These are phyloP conservation scores for Eremothecium gossypii DNA, from an alignment of 1,139 yeast genomes.

Conservation along the genomic window DNA sequence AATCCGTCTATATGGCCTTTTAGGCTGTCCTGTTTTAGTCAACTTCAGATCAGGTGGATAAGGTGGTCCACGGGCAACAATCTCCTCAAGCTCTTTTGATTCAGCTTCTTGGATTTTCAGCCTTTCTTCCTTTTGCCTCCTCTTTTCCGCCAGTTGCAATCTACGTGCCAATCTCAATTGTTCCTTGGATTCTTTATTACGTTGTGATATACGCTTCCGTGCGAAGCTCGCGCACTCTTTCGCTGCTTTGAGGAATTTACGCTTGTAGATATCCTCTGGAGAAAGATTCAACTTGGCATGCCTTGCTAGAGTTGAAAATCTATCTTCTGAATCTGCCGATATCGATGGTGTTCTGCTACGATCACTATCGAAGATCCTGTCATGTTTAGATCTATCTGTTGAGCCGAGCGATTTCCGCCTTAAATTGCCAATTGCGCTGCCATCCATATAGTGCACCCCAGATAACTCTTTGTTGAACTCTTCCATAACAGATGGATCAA, in stretches of 20 bases:
- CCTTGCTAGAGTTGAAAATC: neutral
- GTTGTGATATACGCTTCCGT: slow-evolving; percentile 18
- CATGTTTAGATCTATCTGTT: slow-evolving; percentile 1
- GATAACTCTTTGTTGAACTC: slow-evolving; percentile 49
- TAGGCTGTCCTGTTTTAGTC: slow-evolving; percentile 30
- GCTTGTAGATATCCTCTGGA: slow-evolving; percentile 16
- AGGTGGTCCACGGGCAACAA: slow-evolving; percentile 30
- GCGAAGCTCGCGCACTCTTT: slow-evolving; percentile 24
- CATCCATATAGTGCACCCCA: slow-evolving; percentile 35
- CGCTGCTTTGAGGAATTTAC: slow-evolving; percentile 18
- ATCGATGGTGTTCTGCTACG: too few species aligned
- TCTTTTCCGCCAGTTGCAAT: slow-evolving; percentile 16
- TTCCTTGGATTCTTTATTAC: slow-evolving; percentile 14
- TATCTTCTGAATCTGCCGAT: neutral
- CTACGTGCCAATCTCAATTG: slow-evolving; percentile 15
- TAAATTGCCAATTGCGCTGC: neutral
- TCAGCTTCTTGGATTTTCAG: slow-evolving; percentile 18
- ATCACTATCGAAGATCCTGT: neutral
- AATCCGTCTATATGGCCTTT: slow-evolving; percentile 28
- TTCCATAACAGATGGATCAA: slow-evolving; percentile 35
- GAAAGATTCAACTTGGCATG: slow-evolving; percentile 6
- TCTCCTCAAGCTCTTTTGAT: slow-evolving; percentile 23
- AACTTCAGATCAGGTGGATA: slow-evolving; percentile 28
- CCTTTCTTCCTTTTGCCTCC: slow-evolving; percentile 15
- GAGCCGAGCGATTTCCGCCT: neutral